Conservation (phyloP, 257 asterid genomes). For the Jacaranda mimosifolia region DNA sequence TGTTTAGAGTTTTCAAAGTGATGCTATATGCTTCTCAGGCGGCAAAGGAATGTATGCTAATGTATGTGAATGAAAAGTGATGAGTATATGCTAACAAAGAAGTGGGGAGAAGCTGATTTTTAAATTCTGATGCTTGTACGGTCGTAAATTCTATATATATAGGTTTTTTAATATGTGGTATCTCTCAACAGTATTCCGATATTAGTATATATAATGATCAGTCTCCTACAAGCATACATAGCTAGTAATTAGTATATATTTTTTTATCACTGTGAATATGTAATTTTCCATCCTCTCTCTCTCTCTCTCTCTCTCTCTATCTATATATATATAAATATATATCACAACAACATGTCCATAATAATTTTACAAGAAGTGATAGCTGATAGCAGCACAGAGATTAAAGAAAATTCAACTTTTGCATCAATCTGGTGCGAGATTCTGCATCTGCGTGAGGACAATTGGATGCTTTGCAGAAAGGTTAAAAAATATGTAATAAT, state of each 20-base stretch:
- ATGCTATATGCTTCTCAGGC: constrained; percentile 29
- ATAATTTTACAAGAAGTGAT: background rate
- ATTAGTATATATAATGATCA: too few relatives aligned
- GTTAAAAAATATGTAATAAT: background rate
- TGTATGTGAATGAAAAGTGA: constrained; percentile 22
- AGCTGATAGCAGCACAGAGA: background rate
- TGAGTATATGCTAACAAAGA: constrained; percentile 15
- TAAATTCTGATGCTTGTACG: constrained; percentile 2
- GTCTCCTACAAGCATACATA: too few relatives aligned
- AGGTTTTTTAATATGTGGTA: background rate
- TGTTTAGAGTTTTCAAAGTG: background rate
- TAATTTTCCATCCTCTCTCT: background rate
- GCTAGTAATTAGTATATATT: background rate
- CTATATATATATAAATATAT: too few relatives aligned
- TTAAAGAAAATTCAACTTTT: background rate
- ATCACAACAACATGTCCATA: background rate
- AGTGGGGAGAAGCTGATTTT: background rate
- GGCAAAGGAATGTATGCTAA: constrained; percentile 24
- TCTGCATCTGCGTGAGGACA: constrained; percentile 23
- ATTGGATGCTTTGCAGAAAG: background rate
- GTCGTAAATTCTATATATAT: background rate
- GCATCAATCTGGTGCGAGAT: constrained; percentile 11
- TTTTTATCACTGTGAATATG: background rate
- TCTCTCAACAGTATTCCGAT: too few relatives aligned
- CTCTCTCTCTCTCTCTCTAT: too few relatives aligned